Base-by-base conservation (phyloP, 176 grass and related monocot genomes). In the Bolboschoenus planiculmis region DNA sequence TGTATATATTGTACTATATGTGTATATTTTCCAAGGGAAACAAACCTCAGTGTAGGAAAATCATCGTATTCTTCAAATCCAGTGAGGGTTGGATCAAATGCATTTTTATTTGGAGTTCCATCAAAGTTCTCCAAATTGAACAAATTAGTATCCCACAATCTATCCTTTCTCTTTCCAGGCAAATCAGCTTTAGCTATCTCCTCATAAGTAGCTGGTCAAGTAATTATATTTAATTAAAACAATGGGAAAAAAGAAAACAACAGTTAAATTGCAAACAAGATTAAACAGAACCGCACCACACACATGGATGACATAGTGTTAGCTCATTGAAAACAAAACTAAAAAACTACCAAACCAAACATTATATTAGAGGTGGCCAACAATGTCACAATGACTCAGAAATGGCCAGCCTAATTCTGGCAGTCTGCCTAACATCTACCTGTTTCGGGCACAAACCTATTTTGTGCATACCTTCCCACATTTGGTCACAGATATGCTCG, bases 1-100 rank as follows among this genome's bases (percentile, higher is more conserved):
- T 81, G 53, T 79, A 79, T 24, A 63, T 33, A 39, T 47, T 76
- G 43, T 75, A 75, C 24, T 29, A 23, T 29, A 50, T 76, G 24
- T 76, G 44, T 76, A 76, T 76, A 47, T 51, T 48, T 76, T 76
- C n/a, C 26, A 44, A 82, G 56, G 42, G 39, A 82, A 82, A 82
- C 57, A 58, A 80, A 82, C 79, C 79, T 82, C 33, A 48, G 13
- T 60, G 79, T 62, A 48, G 57, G 39, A 65, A 64, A 82, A 46
- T 46, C 79, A 65, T 82, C 8, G 6, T 82, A 40, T 29, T 65
- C 79, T 44, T 65, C 58, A 82, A 48, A 82, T 44, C 56, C 58
- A 65, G 36, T 62, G 58, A 60, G 21, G 56, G 26, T 39, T 46
- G 59, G 53, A 82, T 63, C 79, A 82, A 48, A 82, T 47, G 14